A percentile compares a stretch with the other conserved stretches of the same genome.
These are phyloP conservation scores for Pistacia atlantica DNA, from an alignment of 345 rosid genomes.

Conservation along the genomic window DNA sequence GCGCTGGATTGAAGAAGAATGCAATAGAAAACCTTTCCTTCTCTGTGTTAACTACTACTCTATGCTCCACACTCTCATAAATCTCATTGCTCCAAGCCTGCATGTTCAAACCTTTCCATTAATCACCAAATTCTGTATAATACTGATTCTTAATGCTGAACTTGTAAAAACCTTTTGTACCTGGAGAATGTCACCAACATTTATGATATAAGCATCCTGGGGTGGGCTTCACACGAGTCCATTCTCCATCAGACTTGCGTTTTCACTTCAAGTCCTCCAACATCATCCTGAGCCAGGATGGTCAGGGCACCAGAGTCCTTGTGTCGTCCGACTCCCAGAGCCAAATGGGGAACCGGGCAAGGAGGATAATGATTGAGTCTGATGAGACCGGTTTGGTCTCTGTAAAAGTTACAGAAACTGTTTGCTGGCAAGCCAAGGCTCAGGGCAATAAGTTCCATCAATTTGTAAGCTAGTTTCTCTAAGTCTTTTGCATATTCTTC, in stretches of 20 bases:
- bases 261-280: constrained; percentile 42
- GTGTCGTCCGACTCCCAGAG: constrained; percentile 40
- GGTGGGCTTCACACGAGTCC: constrained; percentile 37
- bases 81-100: constrained; percentile 79
- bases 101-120: constrained; percentile 1
- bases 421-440: constrained; percentile 37
- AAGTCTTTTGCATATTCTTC: constrained; percentile 33
- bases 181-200: constrained; percentile 38
- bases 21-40: constrained; percentile 69
- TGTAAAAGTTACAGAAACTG: constrained; percentile 31
- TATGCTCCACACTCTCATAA: constrained; percentile 77
- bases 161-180: constrained; percentile 6
- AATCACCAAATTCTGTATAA: too few species aligned
- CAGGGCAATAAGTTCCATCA: constrained; percentile 32
- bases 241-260: constrained; percentile 40
- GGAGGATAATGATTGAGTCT: constrained; percentile 42
- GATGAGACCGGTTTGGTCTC: constrained; percentile 29
- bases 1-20: constrained; percentile 59
- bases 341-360: constrained; percentile 37
- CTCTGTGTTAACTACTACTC: constrained; percentile 58
- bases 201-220: constrained; percentile 33
- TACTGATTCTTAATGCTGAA: too few species aligned
- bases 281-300: constrained; percentile 39
- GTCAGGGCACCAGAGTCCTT: constrained; percentile 28
- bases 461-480: constrained; percentile 35